Evolutionary conservation across 176 grass and related monocot species (phyloP).

Genomic region (Juncus inflexus): DNA sequence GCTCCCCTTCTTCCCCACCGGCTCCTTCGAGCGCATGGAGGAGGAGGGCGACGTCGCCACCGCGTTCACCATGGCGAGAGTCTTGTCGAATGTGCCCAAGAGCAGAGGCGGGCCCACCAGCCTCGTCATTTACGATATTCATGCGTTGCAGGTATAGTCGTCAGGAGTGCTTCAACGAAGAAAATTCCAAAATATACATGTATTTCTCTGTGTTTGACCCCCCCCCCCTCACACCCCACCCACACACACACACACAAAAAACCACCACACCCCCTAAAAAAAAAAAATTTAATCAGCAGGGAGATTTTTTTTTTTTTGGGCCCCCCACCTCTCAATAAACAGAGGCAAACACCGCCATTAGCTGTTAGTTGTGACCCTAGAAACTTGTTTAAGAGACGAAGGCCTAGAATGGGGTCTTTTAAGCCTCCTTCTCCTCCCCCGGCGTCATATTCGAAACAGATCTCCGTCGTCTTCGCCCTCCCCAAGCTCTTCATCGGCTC

Average conservation of each 20-base stretch:
- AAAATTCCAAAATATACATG: no score
- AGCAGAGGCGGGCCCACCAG: conserved; percentile 86
- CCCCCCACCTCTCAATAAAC: no score
- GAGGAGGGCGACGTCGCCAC: conserved; percentile 97
- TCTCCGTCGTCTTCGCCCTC: conserved; percentile 80
- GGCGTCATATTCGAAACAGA: conserved; percentile 80
- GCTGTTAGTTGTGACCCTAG: no score
- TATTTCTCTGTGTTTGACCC: no score
- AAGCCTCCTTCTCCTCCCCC: conserved; percentile 89
- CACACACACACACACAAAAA: no score
- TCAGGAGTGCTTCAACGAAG: no score
- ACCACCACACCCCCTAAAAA: no score
- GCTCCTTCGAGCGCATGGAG: conserved; percentile 92
- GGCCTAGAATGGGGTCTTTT: conserved; percentile 74
- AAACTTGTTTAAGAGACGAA: no score
- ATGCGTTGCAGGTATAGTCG: conserved; percentile 62
- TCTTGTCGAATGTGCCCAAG: conserved; percentile 85
- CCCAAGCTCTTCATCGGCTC: conserved; percentile 91
- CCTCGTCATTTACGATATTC: conserved; percentile 94
- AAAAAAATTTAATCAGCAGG: no score
- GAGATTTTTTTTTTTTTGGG: no score
- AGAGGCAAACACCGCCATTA: no score
- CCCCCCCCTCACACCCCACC: no score
- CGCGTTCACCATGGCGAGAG: conserved; percentile 79
- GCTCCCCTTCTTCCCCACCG: conserved; percentile 94